Percentiles rank a stretch among this genome's conserved stretches.
Conservation (phyloP, 441 rosid genomes). For the Erodium trifolium region DNA sequence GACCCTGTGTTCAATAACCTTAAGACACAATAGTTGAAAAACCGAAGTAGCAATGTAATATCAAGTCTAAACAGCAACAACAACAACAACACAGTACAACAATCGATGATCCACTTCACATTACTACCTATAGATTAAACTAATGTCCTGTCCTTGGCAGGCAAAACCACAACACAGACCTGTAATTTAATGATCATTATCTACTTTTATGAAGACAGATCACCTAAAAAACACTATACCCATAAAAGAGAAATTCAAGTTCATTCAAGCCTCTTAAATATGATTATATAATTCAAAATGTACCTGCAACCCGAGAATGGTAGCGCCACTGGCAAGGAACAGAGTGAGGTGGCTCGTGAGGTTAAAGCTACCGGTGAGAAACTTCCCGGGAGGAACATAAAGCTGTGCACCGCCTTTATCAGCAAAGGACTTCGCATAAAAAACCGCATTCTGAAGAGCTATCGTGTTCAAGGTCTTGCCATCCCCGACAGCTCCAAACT, state of each 20-base stretch:
- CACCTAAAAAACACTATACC: not conserved
- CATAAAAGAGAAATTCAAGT: not conserved
- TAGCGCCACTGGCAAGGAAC: slow-evolving; percentile 78
- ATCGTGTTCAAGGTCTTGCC: slow-evolving; percentile 77
- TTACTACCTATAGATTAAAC: not conserved
- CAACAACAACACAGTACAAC: not conserved
- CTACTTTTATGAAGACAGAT: not conserved
- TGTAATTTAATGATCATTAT: not conserved
- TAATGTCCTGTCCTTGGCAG: not conserved
- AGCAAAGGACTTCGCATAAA: slow-evolving; percentile 86
- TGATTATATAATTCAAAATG: not conserved
- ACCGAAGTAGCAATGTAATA: too few relatives aligned
- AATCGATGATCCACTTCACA: not conserved
- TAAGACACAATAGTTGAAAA: too few relatives aligned
- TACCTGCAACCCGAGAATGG: slow-evolving; percentile 85
- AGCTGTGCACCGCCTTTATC: slow-evolving; percentile 99
- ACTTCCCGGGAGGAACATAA: slow-evolving; percentile 79
- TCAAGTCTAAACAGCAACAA: not conserved
- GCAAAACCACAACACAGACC: too few relatives aligned
- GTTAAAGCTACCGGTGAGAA: slow-evolving; percentile 89
- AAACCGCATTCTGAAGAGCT: slow-evolving; percentile 86
- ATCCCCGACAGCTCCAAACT: slow-evolving; percentile 93
- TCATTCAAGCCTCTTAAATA: not conserved
- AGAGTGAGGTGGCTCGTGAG: slow-evolving; percentile 95
- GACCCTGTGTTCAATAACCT: slow-evolving; percentile 36